Conservation (phyloP, 2,329 filamentous ascomycete genomes). For the Laburnicola sp. region DNA sequence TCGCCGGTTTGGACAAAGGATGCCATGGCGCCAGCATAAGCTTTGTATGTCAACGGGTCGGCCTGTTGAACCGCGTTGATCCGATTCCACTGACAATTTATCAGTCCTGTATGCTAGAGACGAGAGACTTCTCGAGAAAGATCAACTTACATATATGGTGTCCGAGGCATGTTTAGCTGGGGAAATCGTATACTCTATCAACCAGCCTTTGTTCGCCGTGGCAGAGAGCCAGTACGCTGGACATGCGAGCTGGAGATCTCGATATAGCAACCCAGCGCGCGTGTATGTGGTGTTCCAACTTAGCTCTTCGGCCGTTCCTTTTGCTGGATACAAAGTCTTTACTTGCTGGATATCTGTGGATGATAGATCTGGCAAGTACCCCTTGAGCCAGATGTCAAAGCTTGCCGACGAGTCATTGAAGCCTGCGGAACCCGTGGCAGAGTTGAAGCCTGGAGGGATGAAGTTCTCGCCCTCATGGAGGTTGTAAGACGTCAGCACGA, state of each 20-base stretch:
- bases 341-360: constrained; percentile 46
- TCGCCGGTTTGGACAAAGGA: constrained; percentile 64
- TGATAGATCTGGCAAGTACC: constrained; percentile 57
- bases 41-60: constrained; percentile 59
- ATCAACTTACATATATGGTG: constrained; percentile 55
- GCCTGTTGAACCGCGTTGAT: constrained; percentile 57
- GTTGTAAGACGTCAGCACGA: constrained; percentile 62
- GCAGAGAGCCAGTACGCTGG: constrained; percentile 61
- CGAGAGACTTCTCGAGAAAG: not conserved
- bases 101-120: not conserved
- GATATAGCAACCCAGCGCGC: constrained; percentile 60
- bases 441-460: constrained; percentile 55
- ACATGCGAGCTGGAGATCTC: constrained; percentile 63
- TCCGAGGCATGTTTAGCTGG: constrained; percentile 64
- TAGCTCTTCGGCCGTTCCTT: constrained; percentile 54
- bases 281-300: constrained; percentile 56
- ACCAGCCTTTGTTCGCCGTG: constrained; percentile 53
- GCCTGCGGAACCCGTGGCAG: constrained; percentile 37
- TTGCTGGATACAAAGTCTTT: constrained; percentile 53
- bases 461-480: constrained; percentile 67
- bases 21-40: constrained; percentile 62
- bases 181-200: constrained; percentile 63
- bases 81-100: constrained; percentile 55
- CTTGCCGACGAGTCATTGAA: constrained; percentile 57
- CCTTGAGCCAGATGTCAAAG: constrained; percentile 58